Conservation (phyloP, 2,329 filamentous ascomycete species). For the Didymella keratinophila region DNA sequence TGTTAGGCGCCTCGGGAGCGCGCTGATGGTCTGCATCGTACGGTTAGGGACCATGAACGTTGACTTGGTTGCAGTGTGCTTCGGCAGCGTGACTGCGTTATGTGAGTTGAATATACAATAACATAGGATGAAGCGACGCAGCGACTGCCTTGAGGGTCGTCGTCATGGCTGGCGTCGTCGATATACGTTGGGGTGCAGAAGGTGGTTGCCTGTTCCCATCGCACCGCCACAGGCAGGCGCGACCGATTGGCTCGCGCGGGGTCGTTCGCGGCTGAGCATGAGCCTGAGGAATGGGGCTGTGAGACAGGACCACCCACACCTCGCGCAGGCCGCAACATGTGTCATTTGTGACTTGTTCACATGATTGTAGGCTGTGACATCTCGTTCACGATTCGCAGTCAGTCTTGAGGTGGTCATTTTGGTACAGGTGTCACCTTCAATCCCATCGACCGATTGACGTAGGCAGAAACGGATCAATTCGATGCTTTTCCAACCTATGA, state of each 20-base stretch:
- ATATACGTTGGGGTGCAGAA: conserved; percentile 21
- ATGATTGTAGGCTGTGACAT: conserved; percentile 9
- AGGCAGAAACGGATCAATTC: conserved; percentile 6
- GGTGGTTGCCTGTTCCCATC: conserved; percentile 16
- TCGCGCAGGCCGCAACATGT: conserved; percentile 9
- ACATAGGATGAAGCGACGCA: conserved; percentile 41
- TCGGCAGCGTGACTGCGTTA: conserved; percentile 22
- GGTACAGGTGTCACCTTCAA: neutral
- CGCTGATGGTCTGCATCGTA: conserved; percentile 48
- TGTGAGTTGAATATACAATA: conserved; percentile 16
- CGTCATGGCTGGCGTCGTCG: conserved; percentile 22
- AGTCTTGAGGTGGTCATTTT: neutral
- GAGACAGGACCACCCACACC: conserved; percentile 11
- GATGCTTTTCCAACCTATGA: conserved; percentile 10
- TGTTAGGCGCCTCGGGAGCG: conserved; percentile 52
- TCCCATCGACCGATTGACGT: neutral
- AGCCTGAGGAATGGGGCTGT: conserved; percentile 16
- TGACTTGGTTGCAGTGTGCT: conserved; percentile 17
- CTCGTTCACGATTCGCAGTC: neutral
- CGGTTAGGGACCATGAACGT: conserved; percentile 18
- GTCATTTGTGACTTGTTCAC: conserved; percentile 5
- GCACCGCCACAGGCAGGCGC: conserved; percentile 19
- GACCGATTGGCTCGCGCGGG: conserved; percentile 14
- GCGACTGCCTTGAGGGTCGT: conserved; percentile 38
- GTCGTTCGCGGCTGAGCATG: conserved; percentile 11